These are phyloP conservation scores for Clarkia xantiana DNA, from an alignment of 345 rosid genomes.

Conservation along the genomic window DNA sequence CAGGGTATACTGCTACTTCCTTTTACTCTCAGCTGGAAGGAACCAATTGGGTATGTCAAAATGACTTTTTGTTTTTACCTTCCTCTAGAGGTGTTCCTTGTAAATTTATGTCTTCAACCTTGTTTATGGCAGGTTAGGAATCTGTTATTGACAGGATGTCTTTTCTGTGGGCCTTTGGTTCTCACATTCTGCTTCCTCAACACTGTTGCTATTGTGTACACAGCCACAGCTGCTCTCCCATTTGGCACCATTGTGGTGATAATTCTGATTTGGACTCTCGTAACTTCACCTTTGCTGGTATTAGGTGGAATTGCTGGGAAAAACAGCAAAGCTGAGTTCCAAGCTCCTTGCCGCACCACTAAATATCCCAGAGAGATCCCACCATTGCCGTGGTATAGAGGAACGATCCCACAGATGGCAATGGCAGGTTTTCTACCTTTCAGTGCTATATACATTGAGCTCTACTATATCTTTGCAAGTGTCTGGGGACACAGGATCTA, in stretches of 20 bases:
- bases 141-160: conserved; percentile 26
- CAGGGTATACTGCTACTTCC: conserved; percentile 33
- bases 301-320: conserved; percentile 43
- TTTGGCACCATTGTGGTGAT: conserved; percentile 35
- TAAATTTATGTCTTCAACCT: neutral
- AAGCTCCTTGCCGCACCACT: conserved; percentile 39
- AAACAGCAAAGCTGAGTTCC: conserved; percentile 40
- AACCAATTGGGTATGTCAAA: conserved; percentile 27
- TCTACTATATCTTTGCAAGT: conserved; percentile 37
- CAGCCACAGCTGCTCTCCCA: conserved; percentile 36
- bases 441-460: conserved; percentile 41
- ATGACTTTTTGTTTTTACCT: neutral
- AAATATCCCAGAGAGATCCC: conserved; percentile 39
- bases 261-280: conserved; percentile 32
- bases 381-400: conserved; percentile 34
- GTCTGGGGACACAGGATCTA: conserved; percentile 47
- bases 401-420: conserved; percentile 34
- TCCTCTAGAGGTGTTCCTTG: too few species aligned
- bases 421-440: conserved; percentile 42
- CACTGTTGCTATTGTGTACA: conserved; percentile 33
- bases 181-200: conserved; percentile 36
- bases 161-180: conserved; percentile 36
- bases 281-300: conserved; percentile 30
- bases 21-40: conserved; percentile 40
- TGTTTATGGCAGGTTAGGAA: conserved; percentile 28